Conservation (phyloP, 1,139 yeast genomes). For the Wickerhamomyces sp. region DNA sequence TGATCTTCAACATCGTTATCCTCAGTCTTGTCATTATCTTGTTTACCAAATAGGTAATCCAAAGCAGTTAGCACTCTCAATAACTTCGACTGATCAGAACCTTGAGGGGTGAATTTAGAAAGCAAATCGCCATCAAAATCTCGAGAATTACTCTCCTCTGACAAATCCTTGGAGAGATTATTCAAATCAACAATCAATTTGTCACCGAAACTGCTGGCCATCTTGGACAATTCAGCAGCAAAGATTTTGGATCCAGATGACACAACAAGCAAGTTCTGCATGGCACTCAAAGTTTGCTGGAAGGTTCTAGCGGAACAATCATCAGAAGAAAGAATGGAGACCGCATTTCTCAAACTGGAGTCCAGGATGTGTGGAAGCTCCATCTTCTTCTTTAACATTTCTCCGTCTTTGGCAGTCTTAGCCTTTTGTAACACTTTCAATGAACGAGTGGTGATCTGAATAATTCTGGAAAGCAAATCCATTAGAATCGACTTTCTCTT, state of each 20-base stretch:
- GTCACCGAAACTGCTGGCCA: slow-evolving; percentile 39
- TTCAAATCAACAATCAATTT: slow-evolving; percentile 42
- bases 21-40: slow-evolving; percentile 19
- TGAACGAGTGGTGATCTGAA: slow-evolving; percentile 76
- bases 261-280: slow-evolving; percentile 69
- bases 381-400: slow-evolving; percentile 30
- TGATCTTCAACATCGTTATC: too few species aligned
- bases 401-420: slow-evolving; percentile 17
- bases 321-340: slow-evolving; percentile 70
- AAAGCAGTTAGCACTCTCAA: slow-evolving; percentile 82
- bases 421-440: slow-evolving; percentile 44
- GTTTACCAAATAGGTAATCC: slow-evolving; percentile 61
- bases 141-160: slow-evolving; percentile 31
- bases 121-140: slow-evolving; percentile 52
- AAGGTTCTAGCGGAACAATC: slow-evolving; percentile 86
- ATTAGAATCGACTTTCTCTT: slow-evolving; percentile 69
- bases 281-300: slow-evolving; percentile 76
- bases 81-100: slow-evolving; percentile 84
- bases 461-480: slow-evolving; percentile 70
- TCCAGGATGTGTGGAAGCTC: slow-evolving; percentile 65
- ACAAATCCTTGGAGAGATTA: slow-evolving; percentile 42
- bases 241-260: slow-evolving; percentile 61
- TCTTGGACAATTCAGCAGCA: slow-evolving; percentile 61
- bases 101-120: slow-evolving; percentile 69
- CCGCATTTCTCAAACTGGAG: slow-evolving; percentile 55